A percentile compares a stretch with the other conserved stretches of the same genome.
phyloP scores from a whole-genome alignment of 805 yeast genomes.

The Monosporozyma aquatica region DNA sequence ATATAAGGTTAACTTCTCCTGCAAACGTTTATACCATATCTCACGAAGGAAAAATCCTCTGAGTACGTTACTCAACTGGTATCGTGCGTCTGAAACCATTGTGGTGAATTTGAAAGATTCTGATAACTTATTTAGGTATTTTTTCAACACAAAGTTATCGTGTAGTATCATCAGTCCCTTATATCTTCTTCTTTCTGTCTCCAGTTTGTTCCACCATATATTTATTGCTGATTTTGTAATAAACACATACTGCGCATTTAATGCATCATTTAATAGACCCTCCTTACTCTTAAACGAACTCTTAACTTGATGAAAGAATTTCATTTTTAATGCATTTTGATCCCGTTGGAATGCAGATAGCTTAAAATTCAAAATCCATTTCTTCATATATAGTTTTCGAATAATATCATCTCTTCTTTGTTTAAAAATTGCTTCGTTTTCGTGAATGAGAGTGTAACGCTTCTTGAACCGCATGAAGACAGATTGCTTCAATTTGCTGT shows the following conservation, averaged over 20 bases:
- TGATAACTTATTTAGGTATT: background rate
- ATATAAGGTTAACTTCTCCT: slow-evolving; percentile 4
- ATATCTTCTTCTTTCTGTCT: background rate
- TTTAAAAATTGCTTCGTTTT: background rate
- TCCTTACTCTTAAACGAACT: background rate
- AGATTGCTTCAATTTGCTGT: slow-evolving; percentile 18
- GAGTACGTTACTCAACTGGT: slow-evolving; percentile 6
- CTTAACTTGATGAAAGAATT: background rate
- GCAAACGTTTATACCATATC: slow-evolving; percentile 17
- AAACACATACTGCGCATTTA: background rate
- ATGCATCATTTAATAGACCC: background rate
- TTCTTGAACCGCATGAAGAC: slow-evolving; percentile 9
- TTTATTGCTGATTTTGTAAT: background rate
- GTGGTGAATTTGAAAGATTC: background rate
- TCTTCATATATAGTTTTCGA: background rate
- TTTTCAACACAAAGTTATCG: background rate
- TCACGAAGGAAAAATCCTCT: slow-evolving; percentile 9
- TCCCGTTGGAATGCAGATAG: background rate
- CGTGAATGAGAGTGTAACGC: background rate
- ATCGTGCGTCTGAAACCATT: background rate
- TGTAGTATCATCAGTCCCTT: background rate
- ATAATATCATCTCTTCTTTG: background rate
- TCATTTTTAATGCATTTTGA: background rate
- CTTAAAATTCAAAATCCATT: background rate
- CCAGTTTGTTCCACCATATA: background rate